Base-by-base conservation (phyloP, 192 early-diverging fungal genomes). In the Backusella tarrabulga region DNA sequence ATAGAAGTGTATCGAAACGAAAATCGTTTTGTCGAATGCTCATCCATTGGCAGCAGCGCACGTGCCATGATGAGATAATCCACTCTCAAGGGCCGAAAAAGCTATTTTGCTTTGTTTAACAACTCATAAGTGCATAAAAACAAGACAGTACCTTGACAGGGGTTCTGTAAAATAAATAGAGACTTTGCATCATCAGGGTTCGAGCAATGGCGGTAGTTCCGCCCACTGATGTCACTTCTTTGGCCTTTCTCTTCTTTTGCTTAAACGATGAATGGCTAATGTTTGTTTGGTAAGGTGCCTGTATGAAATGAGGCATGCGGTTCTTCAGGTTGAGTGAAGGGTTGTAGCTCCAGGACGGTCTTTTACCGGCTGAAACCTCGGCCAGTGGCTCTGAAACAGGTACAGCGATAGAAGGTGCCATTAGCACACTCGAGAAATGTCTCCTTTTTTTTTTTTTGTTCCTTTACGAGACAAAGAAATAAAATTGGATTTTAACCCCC, bases 21-120 rank as follows among this genome's bases (percentile, higher is more conserved):
- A 34, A 84, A 84, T 72, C 76, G 76, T 32, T 75, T 80, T 38
- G 68, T 21, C 1, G 72, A 76, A 23, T 26, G 52, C 9, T 74
- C 68, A 36, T 88, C 84, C 2, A 87, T 81, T 19, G 91, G 93
- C 76, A 93, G 89, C 41, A 92, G 73, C 11, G 92, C 91, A 29
- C 93, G 86, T 2, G 92, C 93, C 75, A 92, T 92, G n/a, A 92
- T 87, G 66, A 93, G 73, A 73, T 94, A 94, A 77, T 94, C 93
- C 6, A 94, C 91, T 9, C 93, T 85, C 77, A 94, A 82, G 6
- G 93, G 93, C 6, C 93, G 84, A 50, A 94, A 94, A 14, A 94
- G 84, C 86, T 93, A 67, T 38, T 23, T 63, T 21, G n/a, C 8
- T 56, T 21, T n/a, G 46, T 56, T 21, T 56, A 21, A 8, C 17